Evolutionary conservation across 1,139 yeast genomes (phyloP), one percentile per base, ranked within the genome.

Genomic region (Kluyveromyces marxianus): DNA sequence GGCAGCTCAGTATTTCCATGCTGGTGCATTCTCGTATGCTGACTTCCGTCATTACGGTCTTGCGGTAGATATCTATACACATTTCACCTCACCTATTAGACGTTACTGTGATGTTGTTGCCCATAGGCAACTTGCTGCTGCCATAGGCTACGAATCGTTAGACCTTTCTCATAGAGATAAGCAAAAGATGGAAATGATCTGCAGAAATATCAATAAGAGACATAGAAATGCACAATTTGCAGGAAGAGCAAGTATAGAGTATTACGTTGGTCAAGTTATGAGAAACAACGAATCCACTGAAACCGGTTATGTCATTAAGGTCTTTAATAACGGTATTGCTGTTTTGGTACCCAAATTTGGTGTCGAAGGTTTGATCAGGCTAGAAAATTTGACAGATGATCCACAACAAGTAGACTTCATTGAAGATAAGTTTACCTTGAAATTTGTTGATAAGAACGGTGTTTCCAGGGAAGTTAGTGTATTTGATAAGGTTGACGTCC

Each of bases 161-260:
- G 90, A 87, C 57, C 75, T 83, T 52, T 74, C 80, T 43, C 96
- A 90, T 61, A 77, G 96, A 60, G 96, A 92, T 61, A 90, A 89
- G 66, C 74, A 72, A 56, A 89, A 87, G 69, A 87, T 94, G 94
- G 97, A 92, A 55, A 67, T 80, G 54, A 81, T 94, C 50, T 92
- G 94, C 55, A 79, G 80, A 57, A 94, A 92, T 61, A 90, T 94
- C 61, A 94, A 94, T 69, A 83, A 76, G 59, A 83, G 97, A 58
- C 99, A 94, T 65, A 81, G 98, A 67, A 94, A 92, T 65, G 98
- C 98, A 0, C 99, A 94, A 68, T 87, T 92, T 74, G 99, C 98
- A 2, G 98, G 98, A 34, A 78, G 99, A 61, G 96, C 98, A 32
- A 86, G 96, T 64, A 88, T 94, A 53, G 98, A 94, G 64, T 94